Evolutionary conservation across 306 rosid genomes (phyloP).

Genomic region (Cucurbita pepo): DNA sequence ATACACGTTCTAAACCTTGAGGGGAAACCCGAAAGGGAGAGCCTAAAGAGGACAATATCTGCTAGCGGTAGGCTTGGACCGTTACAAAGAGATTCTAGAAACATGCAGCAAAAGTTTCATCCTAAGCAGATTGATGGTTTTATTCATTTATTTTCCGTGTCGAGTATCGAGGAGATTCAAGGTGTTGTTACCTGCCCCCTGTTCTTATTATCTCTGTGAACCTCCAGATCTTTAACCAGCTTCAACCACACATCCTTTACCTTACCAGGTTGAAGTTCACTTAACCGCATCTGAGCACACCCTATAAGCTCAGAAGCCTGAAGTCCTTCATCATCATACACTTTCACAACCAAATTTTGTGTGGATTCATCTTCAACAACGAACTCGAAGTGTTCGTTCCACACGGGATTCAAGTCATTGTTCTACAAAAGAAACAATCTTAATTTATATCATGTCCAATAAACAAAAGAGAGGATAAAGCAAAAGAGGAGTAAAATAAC

Average conservation of each 20-base stretch:
- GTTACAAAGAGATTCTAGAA: not conserved
- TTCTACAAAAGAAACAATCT: slow-evolving; percentile 30
- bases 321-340: slow-evolving; percentile 67
- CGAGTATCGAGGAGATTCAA: not conserved
- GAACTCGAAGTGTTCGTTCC: slow-evolving; percentile 94
- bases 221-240: slow-evolving; percentile 86
- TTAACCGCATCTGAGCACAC: slow-evolving; percentile 41
- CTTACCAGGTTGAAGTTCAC: slow-evolving; percentile 82
- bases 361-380: slow-evolving; percentile 80
- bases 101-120: not conserved
- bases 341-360: slow-evolving; percentile 63
- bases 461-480: slow-evolving; percentile 3
- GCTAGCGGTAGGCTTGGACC: too few species aligned
- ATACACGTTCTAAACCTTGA: too few species aligned
- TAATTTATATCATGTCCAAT: slow-evolving; percentile 8
- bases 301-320: slow-evolving; percentile 71
- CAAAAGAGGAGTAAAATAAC: slow-evolving; percentile 1
- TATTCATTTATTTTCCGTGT: not conserved
- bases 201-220: slow-evolving; percentile 74
- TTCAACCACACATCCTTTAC: slow-evolving; percentile 93
- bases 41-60: too few species aligned
- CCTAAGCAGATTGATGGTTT: not conserved
- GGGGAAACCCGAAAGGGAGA: too few species aligned
- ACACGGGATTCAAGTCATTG: slow-evolving; percentile 87
- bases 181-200: slow-evolving; percentile 61